Evolutionary conservation across 139 green algal genomes (phyloP).

Genomic region (Protoeuglena noctilucae): DNA sequence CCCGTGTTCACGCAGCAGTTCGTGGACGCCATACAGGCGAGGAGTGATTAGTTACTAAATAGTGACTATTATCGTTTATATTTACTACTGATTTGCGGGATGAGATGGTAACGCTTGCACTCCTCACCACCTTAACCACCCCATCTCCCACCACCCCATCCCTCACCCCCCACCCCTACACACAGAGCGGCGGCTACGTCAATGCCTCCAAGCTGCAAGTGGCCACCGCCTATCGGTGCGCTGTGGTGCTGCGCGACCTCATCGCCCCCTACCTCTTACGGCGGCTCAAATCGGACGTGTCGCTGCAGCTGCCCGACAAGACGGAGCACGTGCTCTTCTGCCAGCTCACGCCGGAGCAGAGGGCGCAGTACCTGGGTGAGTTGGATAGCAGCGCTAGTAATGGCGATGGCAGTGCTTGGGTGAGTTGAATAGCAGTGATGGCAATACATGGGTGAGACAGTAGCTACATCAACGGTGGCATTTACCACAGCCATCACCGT

Average conservation of each 20-base stretch:
- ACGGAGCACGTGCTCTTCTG: slow-evolving; percentile 96
- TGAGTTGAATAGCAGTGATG: too few species aligned
- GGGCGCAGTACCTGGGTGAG: slow-evolving; percentile 68
- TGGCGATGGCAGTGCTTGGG: too few species aligned
- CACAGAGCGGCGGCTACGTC: slow-evolving; percentile 66
- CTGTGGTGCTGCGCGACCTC: slow-evolving; percentile 83
- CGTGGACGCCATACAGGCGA: slow-evolving; percentile 68
- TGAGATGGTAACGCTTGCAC: too few species aligned
- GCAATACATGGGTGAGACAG: too few species aligned
- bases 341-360: slow-evolving; percentile 61
- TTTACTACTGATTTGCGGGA: too few species aligned
- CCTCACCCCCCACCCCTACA: too few species aligned
- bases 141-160: too few species aligned
- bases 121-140: too few species aligned
- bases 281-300: slow-evolving; percentile 79
- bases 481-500: too few species aligned
- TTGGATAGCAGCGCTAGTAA: too few species aligned
- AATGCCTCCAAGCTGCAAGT: slow-evolving; percentile 62
- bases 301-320: slow-evolving; percentile 71
- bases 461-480: too few species aligned
- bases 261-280: slow-evolving; percentile 91
- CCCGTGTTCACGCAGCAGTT: slow-evolving; percentile 93
- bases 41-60: slow-evolving; percentile 4
- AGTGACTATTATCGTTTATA: too few species aligned
- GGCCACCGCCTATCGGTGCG: slow-evolving; percentile 74